Percentiles rank a stretch among this genome's conserved stretches.
Evolutionary conservation across 495 filamentous ascomycete genomes (phyloP).

Genomic region (Pseudoneurospora amorphoporcata): DNA sequence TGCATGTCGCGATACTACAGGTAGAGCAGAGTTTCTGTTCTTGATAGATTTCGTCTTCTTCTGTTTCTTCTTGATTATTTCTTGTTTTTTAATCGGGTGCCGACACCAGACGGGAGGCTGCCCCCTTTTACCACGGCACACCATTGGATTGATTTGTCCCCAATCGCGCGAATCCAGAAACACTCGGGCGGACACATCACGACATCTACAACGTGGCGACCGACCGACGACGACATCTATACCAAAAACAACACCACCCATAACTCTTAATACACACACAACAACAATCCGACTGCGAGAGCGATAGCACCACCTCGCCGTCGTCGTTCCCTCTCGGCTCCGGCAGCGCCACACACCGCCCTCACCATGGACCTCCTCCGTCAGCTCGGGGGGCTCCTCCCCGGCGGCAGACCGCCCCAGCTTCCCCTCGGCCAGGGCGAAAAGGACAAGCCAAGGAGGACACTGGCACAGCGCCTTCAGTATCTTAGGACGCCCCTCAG

Average conservation of each 20-base stretch:
- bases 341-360: constrained; percentile 10
- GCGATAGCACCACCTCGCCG: constrained; percentile 3
- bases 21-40: not conserved
- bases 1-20: not conserved
- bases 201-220: not conserved
- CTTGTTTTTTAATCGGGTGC: not conserved
- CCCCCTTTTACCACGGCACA: not conserved
- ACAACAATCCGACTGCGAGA: not conserved
- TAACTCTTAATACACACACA: not conserved
- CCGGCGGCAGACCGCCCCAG: constrained; percentile 24
- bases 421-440: constrained; percentile 34
- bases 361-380: constrained; percentile 45
- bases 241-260: not conserved
- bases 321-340: constrained; percentile 5
- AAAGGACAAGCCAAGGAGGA: constrained; percentile 29
- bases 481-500: constrained; percentile 85
- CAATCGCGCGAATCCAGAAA: not conserved
- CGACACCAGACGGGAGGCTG: not conserved
- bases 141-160: not conserved
- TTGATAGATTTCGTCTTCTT: not conserved
- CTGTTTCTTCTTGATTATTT: not conserved
- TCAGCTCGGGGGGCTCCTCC: constrained; percentile 40
- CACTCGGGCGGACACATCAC: not conserved
- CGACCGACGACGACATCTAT: not conserved
- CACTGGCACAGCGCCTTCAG: constrained; percentile 47